A percentile compares a stretch with the other conserved stretches of the same genome.
Conservation (phyloP, 495 filamentous ascomycete genomes). For the Hypoxylon subgilvum region DNA sequence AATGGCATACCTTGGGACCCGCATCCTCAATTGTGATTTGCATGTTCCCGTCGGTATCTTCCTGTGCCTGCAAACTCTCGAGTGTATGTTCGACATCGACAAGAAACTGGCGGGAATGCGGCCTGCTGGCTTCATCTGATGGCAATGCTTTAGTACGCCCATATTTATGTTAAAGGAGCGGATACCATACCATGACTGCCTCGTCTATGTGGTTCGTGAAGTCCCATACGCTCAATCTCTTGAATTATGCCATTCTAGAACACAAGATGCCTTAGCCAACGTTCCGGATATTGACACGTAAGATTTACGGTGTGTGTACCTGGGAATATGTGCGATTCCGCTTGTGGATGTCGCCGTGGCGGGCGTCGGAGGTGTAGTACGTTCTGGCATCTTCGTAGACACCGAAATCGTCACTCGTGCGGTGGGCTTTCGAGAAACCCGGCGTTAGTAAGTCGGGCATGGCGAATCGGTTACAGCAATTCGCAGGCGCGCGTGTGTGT, state of each 20-base stretch:
- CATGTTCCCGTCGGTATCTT: constrained; percentile 89
- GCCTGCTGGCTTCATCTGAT: constrained; percentile 54
- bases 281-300: not conserved
- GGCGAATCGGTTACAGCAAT: constrained; percentile 12
- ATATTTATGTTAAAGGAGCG: not conserved
- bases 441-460: constrained; percentile 36
- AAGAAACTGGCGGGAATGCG: constrained; percentile 70
- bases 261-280: constrained; percentile 36
- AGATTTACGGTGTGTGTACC: constrained; percentile 34
- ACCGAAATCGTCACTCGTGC: constrained; percentile 43
- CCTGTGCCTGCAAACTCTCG: constrained; percentile 71
- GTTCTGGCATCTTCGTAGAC: constrained; percentile 57
- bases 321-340: constrained; percentile 57
- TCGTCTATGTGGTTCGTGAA: constrained; percentile 52
- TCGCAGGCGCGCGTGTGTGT: constrained; percentile 11
- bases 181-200: constrained; percentile 54
- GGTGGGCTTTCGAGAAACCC: constrained; percentile 21
- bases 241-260: constrained; percentile 50
- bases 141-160: not conserved
- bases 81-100: constrained; percentile 80
- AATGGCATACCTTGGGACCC: constrained; percentile 79
- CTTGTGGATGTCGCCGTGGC: constrained; percentile 50
- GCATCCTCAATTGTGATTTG: constrained; percentile 96
- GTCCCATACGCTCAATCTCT: constrained; percentile 51
- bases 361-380: constrained; percentile 56